phyloP scores from a whole-genome alignment of 75 land plant genomes.

The Pinus taeda region DNA sequence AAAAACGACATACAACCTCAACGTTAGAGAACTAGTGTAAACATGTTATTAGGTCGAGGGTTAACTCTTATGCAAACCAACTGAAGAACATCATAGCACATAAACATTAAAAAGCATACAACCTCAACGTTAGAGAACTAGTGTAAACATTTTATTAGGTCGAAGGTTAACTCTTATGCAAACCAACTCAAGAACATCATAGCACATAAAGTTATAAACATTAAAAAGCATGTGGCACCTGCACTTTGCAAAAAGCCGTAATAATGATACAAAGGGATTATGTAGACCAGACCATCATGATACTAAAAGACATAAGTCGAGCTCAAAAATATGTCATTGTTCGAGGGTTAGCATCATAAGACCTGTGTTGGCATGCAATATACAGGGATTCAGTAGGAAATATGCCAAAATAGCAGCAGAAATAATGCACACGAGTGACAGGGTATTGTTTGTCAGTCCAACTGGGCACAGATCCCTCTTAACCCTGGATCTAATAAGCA shows the following conservation, averaged over 20 bases:
- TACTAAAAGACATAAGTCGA: too few species aligned
- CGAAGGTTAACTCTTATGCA: neutral
- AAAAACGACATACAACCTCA: conserved; percentile 7
- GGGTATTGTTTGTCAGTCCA: too few species aligned
- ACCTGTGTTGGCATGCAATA: too few species aligned
- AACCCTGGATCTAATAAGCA: too few species aligned
- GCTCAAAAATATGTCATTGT: too few species aligned
- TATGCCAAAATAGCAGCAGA: too few species aligned
- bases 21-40: neutral
- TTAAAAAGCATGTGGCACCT: neutral
- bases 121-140: neutral
- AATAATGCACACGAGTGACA: too few species aligned
- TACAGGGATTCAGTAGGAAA: too few species aligned
- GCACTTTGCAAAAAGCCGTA: neutral
- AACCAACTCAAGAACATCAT: neutral
- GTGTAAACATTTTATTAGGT: neutral
- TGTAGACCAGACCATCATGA: too few species aligned
- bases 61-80: neutral
- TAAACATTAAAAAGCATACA: neutral
- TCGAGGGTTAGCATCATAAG: too few species aligned
- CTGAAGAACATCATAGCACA: neutral
- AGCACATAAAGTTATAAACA: neutral
- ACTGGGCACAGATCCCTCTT: too few species aligned
- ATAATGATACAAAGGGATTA: neutral
- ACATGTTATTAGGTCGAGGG: neutral